These are phyloP conservation scores for Primulina tabacum DNA, from an alignment of 257 asterid genomes.

Conservation along the genomic window DNA sequence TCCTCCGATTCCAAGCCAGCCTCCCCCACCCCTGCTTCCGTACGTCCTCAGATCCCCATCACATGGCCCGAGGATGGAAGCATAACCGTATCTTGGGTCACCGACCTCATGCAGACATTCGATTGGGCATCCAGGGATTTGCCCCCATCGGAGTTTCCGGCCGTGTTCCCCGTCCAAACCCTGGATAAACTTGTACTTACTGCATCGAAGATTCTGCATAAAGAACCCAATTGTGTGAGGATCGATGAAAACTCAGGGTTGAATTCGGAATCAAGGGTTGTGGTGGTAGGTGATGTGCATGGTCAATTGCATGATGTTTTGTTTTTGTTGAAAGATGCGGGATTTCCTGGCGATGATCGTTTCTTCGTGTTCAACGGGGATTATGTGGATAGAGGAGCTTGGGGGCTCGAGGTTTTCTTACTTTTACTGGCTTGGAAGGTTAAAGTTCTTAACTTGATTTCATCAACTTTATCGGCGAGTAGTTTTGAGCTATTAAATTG, in stretches of 20 bases:
- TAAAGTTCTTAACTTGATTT: constrained; percentile 18
- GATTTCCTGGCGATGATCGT: constrained; percentile 72
- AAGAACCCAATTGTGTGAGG: constrained; percentile 78
- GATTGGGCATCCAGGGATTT: constrained; percentile 72
- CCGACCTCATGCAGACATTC: constrained; percentile 61
- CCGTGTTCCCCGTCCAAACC: constrained; percentile 72
- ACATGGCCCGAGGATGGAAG: constrained; percentile 67
- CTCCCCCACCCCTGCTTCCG: constrained; percentile 34
- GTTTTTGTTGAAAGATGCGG: constrained; percentile 66
- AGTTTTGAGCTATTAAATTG: constrained; percentile 3
- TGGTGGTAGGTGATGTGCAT: constrained; percentile 93
- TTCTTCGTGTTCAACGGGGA: constrained; percentile 94
- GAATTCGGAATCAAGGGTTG: constrained; percentile 48
- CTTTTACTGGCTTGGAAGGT: constrained; percentile 95
- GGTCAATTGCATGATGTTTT: constrained; percentile 94
- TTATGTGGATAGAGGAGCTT: constrained; percentile 96
- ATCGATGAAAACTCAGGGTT: constrained; percentile 52
- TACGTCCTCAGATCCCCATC: constrained; percentile 71
- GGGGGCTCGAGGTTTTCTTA: constrained; percentile 96
- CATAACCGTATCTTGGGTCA: constrained; percentile 60
- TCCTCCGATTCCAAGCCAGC: constrained; percentile 48
- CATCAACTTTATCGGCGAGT: background rate
- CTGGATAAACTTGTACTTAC: constrained; percentile 69
- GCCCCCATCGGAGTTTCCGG: constrained; percentile 57
- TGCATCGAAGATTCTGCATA: constrained; percentile 84